A percentile compares a stretch with the other conserved stretches of the same genome.
phyloP scores from a whole-genome alignment of 108 stramenopile species.

The Skeletonema menzelii region DNA sequence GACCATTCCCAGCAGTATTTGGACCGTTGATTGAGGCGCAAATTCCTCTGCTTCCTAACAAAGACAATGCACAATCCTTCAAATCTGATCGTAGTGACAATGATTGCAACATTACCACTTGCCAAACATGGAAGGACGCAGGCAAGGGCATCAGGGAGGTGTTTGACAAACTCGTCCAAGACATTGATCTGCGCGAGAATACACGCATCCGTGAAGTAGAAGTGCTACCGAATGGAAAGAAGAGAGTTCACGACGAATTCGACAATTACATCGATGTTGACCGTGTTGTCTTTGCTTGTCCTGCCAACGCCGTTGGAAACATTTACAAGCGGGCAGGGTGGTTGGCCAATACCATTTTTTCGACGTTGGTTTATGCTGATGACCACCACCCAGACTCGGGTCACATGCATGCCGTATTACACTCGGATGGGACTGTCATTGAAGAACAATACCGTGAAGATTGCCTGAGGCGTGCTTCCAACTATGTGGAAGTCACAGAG shows the following conservation, averaged over 20 bases:
- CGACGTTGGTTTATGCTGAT: constrained; percentile 53
- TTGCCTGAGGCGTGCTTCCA: constrained; percentile 49
- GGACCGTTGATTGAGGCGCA: constrained; percentile 63
- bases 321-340: constrained; percentile 45
- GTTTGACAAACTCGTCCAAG: constrained; percentile 46
- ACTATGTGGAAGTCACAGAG: constrained; percentile 58
- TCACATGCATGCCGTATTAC: constrained; percentile 60
- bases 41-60: constrained; percentile 49
- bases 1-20: constrained; percentile 60
- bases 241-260: constrained; percentile 51
- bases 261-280: constrained; percentile 53
- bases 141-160: constrained; percentile 59
- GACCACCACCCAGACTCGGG: constrained; percentile 62
- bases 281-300: constrained; percentile 58
- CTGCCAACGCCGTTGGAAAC: constrained; percentile 52
- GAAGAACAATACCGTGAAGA: constrained; percentile 46
- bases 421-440: constrained; percentile 56
- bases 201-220: constrained; percentile 49
- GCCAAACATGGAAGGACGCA: constrained; percentile 63
- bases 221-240: constrained; percentile 51
- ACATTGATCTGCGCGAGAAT: constrained; percentile 48
- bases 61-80: constrained; percentile 38
- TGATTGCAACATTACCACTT: constrained; percentile 58
- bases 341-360: constrained; percentile 51
- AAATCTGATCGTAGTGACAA: constrained; percentile 27